A percentile compares a stretch with the other conserved stretches of the same genome.
Conservation (phyloP, 768 basidiomycete genomes). For the Artomyces pyxidatus region DNA sequence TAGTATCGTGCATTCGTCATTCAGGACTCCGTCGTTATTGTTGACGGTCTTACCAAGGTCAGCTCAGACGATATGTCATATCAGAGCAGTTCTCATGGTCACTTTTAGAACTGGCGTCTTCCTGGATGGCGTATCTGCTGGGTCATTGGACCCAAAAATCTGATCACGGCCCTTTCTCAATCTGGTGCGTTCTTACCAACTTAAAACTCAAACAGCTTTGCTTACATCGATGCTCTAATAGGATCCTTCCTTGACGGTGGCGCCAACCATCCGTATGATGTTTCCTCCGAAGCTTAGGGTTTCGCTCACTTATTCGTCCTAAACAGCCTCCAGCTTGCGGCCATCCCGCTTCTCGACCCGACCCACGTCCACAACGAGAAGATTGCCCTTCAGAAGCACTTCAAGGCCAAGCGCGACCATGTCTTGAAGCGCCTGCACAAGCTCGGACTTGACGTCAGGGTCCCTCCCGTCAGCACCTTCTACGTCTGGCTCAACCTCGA, state of each 20-base stretch:
- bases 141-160: slow-evolving; percentile 86
- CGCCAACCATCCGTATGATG: slow-evolving; percentile 78
- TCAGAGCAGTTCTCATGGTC: slow-evolving; percentile 15
- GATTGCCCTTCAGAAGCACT: slow-evolving; percentile 82
- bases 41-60: slow-evolving; percentile 91
- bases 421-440: slow-evolving; percentile 74
- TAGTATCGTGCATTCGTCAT: background rate
- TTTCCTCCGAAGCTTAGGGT: background rate
- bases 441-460: slow-evolving; percentile 68
- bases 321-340: slow-evolving; percentile 75
- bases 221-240: slow-evolving; percentile 7
- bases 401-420: slow-evolving; percentile 87
- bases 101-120: slow-evolving; percentile 78
- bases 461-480: slow-evolving; percentile 79
- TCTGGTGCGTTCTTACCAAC: slow-evolving; percentile 39
- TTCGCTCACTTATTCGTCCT: slow-evolving; percentile 1
- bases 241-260: slow-evolving; percentile 93
- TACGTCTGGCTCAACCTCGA: slow-evolving; percentile 92
- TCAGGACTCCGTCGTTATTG: slow-evolving; percentile 75
- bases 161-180: slow-evolving; percentile 87
- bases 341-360: slow-evolving; percentile 75
- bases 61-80: background rate
- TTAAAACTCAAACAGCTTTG: background rate
- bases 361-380: slow-evolving; percentile 63
- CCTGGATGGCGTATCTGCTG: slow-evolving; percentile 94